A percentile compares a stretch with the other conserved stretches of the same genome.
These are phyloP conservation scores for Annulohypoxylon truncatum DNA, from an alignment of 2,329 filamentous ascomycete genomes.

Conservation along the genomic window DNA sequence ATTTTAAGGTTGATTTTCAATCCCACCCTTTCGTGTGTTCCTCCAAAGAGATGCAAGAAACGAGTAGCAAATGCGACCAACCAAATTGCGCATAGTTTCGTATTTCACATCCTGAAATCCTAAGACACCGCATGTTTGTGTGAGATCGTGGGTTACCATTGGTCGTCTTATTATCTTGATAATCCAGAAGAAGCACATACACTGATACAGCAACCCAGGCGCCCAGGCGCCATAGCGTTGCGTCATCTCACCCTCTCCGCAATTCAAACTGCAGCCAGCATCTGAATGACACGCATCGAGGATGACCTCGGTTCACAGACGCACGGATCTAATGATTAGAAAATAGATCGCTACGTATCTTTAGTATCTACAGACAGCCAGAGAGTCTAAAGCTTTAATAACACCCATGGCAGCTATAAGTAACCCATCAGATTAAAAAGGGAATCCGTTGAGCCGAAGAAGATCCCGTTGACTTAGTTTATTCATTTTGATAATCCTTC, in stretches of 20 bases:
- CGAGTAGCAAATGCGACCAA: neutral
- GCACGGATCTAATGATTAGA: slow-evolving; percentile 11
- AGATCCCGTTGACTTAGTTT: neutral
- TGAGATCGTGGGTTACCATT: neutral
- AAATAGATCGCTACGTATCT: slow-evolving; percentile 4
- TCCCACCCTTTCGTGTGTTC: neutral
- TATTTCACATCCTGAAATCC: slow-evolving; percentile 11
- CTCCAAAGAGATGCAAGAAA: slow-evolving; percentile 20
- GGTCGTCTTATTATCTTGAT: slow-evolving; percentile 2
- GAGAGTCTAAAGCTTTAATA: neutral
- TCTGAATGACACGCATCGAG: slow-evolving; percentile 25
- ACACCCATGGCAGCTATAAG: neutral
- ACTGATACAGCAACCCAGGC: no score
- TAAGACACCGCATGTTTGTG: slow-evolving; percentile 2
- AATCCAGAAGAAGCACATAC: slow-evolving; percentile 9
- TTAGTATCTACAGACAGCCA: neutral
- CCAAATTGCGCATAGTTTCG: slow-evolving; percentile 3
- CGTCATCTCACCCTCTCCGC: slow-evolving; percentile 33
- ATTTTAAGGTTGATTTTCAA: slow-evolving; percentile 8
- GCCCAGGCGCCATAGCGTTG: slow-evolving; percentile 15
- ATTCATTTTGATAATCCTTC: neutral
- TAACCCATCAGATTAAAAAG: no score
- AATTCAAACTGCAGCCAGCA: slow-evolving; percentile 10
- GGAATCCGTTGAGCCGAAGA: slow-evolving; percentile 11
- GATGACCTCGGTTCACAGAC: slow-evolving; percentile 13